Conservation (phyloP, 139 green algal species). For the Haematococcus lacustris region DNA sequence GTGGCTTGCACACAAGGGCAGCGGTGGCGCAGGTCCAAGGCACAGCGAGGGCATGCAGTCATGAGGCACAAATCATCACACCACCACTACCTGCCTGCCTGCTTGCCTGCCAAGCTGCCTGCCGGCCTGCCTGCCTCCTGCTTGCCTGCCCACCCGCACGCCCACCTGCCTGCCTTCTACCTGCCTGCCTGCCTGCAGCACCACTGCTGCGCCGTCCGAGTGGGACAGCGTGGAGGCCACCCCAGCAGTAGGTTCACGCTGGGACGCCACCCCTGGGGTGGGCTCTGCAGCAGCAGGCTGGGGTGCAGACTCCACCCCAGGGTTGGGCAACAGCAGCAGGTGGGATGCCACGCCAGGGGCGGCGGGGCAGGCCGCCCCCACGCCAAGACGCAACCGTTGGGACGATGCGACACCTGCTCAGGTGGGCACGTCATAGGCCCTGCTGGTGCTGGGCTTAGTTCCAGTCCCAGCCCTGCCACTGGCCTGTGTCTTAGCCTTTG, state of each 20-base stretch:
- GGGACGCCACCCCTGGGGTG: constrained; percentile 71
- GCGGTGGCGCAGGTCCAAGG: no score
- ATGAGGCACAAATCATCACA: no score
- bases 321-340: background rate
- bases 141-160: no score
- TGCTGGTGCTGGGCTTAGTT: background rate
- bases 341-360: constrained; percentile 60
- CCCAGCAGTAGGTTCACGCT: constrained; percentile 52
- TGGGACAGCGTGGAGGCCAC: constrained; percentile 83
- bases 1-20: no score
- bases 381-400: constrained; percentile 59
- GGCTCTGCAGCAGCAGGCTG: constrained; percentile 33
- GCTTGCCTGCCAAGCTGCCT: no score
- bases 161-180: no score
- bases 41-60: no score
- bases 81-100: no score
- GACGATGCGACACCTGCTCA: constrained; percentile 48
- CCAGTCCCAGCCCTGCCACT: no score
- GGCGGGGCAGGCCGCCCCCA: constrained; percentile 12
- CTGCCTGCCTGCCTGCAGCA: no score
- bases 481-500: no score
- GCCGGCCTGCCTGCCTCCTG: no score
- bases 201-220: constrained; percentile 44
- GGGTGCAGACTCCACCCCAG: constrained; percentile 7
- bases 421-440: constrained; percentile 10